phyloP scores from a whole-genome alignment of 1,139 yeast species.

The Candida sp. region DNA sequence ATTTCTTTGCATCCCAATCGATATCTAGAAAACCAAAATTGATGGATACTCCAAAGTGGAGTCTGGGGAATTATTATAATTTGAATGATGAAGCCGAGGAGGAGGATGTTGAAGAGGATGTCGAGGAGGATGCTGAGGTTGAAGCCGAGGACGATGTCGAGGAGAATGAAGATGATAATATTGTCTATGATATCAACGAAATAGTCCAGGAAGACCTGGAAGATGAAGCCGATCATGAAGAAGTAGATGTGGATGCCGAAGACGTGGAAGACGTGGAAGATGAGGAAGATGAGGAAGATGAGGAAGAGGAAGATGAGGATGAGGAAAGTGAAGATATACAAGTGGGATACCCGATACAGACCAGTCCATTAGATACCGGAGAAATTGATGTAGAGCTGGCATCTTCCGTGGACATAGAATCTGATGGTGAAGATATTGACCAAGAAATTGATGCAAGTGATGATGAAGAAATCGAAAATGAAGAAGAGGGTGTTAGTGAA shows the following conservation, averaged over 20 bases:
- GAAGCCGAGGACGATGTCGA: constrained; percentile 3
- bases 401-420: neutral
- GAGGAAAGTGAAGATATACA: constrained; percentile 1
- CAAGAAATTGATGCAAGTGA: constrained; percentile 7
- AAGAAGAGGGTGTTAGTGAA: neutral
- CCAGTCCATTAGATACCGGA: no score
- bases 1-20: neutral
- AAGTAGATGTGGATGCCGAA: constrained; percentile 3
- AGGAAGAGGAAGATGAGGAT: constrained; percentile 6
- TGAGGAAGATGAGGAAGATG: constrained; percentile 7
- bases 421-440: constrained; percentile 5
- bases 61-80: neutral
- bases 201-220: constrained; percentile 5
- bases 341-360: no score
- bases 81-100: neutral
- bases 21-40: neutral
- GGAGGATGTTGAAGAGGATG: constrained; percentile 6
- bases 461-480: constrained; percentile 2
- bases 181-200: constrained; percentile 5
- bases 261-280: constrained; percentile 10
- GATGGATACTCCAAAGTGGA: neutral
- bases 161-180: constrained; percentile 6
- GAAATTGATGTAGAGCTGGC: no score
- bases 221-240: constrained; percentile 10
- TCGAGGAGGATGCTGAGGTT: constrained; percentile 5